These are phyloP conservation scores for Coleophoma crateriformis DNA, from an alignment of 2,329 filamentous ascomycete genomes.

Conservation along the genomic window DNA sequence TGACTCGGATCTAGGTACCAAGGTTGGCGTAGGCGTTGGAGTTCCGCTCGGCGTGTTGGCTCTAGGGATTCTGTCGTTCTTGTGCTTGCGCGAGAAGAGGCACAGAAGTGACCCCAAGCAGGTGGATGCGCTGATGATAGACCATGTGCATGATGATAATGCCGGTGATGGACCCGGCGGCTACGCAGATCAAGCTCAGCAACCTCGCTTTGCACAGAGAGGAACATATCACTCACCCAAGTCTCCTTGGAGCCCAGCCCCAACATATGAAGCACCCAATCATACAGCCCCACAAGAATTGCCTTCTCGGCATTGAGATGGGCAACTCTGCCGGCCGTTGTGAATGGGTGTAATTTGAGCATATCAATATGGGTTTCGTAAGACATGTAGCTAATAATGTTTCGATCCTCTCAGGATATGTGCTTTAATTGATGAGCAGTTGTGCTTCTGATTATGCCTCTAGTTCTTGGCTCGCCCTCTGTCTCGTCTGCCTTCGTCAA, in stretches of 20 bases:
- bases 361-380: too few species aligned
- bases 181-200: background rate
- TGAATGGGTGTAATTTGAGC: too few species aligned
- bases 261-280: slow-evolving; percentile 4
- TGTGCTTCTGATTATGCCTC: background rate
- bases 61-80: slow-evolving; percentile 7
- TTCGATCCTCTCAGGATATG: too few species aligned
- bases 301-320: background rate
- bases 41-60: slow-evolving; percentile 11
- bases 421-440: too few species aligned
- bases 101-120: slow-evolving; percentile 1
- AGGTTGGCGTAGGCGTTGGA: slow-evolving; percentile 12
- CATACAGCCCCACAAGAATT: background rate
- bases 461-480: slow-evolving; percentile 19
- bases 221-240: slow-evolving; percentile 2
- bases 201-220: background rate
- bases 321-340: too few species aligned
- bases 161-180: background rate
- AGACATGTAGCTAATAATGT: too few species aligned
- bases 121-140: background rate
- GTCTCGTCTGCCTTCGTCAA: slow-evolving; percentile 34
- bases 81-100: slow-evolving; percentile 10
- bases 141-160: background rate
- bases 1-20: slow-evolving; percentile 7
- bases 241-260: background rate